Base-by-base conservation (phyloP, 306 rosid species). In the Dicorynia guianensis region DNA sequence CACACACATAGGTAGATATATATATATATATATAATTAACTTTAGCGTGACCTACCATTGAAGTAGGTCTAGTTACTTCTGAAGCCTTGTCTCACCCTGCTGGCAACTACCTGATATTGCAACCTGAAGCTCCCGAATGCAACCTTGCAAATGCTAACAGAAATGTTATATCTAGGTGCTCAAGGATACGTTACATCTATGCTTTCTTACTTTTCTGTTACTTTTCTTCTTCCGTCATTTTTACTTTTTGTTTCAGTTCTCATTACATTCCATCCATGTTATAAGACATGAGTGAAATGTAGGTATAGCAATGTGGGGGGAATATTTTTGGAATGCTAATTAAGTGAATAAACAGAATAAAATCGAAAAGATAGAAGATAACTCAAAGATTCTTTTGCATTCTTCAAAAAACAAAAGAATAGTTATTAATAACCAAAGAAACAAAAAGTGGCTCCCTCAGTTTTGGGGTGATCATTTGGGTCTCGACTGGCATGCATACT, bases 381-480 rank as follows among this genome's bases (percentile, higher is more conserved):
- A 57, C 8, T 13, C 19, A 60, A 60, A 60, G 59, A 72, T 59
- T 72, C 68, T 34, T 9, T 34, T n/a, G 35, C 48, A 4, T 43
- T 58, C 58, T 14, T n/a, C 17, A n/a, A 6, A 7, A 70, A 38
- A 42, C 13, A 35, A 35, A 25, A 25, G 30, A 25, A 1, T 25
- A 25, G 2, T 25, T 25, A 25, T 25, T 25, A 25, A 20, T 9
- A 40, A 63, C 8, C 5, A 20, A 20, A 20, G 39, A 44, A 44
- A 44, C 18, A 13, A 30, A 65, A 47, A 47, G 56, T n/a, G 30
- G 59, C 54, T 42, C 15, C 74, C 17, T 47, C 43, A 66, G 44
- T 25, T 20, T 66, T 25, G 30, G 30, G 44, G 72, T 3, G 7
- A 30, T 30, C 57, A 66, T 48, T 48, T 33, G 47, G n/a, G 35